Base-by-base conservation (phyloP, 225 moss, liverwort and hornwort species). In the Anthoceros angustus region DNA sequence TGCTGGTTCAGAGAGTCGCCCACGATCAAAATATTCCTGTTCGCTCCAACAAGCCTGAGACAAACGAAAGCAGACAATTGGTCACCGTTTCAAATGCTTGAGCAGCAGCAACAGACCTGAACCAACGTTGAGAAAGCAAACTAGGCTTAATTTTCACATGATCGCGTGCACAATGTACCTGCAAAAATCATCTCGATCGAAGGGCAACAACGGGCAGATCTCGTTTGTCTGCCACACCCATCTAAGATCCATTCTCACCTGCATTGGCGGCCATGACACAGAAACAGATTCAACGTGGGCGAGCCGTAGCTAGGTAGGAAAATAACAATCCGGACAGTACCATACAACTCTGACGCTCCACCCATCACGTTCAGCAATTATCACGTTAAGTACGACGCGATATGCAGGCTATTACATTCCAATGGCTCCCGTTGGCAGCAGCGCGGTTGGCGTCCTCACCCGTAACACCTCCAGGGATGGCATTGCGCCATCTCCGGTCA, bases 1-100 rank as follows among this genome's bases (percentile, higher is more conserved):
- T 80, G 80, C 62, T 78, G 78, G 70, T 64, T 78, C 0, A 78
- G 75, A 62, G 80, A 80, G 70, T 83, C 83, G 15, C 80, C 74
- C 39, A 77, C 68, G 12, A 78, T 67, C 50, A 80, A 0, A 15
- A 83, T 67, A 69, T 78, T 61, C 46, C 69, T 55, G 12, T 42
- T 66, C 24, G 66, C 41, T 39, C 71, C 71, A 41, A 72, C 66
- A 20, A 40, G 40, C 60, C 71, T 72, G 65, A 25, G 23, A 7
- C 55, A 55, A 20, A 32, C 32, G 25, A 23, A 49, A 3, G 43
- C 43, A 63, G 42, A 63, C 16, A 20, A 21, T 20, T 42, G 2
- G 42, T 20, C 24, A 14, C 12, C 5, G 18, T 12, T 5, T 48
- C 1, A 18, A 18, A 12, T 12, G 12, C 38, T 12, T 63, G 38